Evolutionary conservation across 225 moss, liverwort and hornwort species (phyloP).

Genomic region (Antitrichia curtipendula): DNA sequence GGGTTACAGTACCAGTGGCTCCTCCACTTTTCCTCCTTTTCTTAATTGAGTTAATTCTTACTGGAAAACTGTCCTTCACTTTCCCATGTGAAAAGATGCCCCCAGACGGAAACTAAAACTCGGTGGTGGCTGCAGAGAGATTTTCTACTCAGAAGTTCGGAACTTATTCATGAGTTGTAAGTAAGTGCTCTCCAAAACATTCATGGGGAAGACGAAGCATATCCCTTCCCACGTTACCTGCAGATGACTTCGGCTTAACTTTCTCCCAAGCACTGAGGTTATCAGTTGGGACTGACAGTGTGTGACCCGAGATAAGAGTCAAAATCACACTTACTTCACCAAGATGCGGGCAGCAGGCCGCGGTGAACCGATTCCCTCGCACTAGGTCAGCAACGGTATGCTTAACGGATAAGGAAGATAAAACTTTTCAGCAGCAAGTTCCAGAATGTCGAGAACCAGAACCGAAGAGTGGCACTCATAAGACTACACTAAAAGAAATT

Average conservation of each 20-base stretch:
- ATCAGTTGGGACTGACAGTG: no score
- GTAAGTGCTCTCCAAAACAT: no score
- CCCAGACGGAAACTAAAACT: no score
- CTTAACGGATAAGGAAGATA: background rate
- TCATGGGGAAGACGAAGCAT: background rate
- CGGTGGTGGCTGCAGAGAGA: background rate
- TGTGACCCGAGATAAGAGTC: background rate
- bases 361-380: no score
- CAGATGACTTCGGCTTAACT: background rate
- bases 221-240: background rate
- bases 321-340: background rate
- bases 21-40: background rate
- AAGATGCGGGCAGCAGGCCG: background rate
- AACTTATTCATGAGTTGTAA: background rate
- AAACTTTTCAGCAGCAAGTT: background rate
- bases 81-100: background rate
- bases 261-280: background rate
- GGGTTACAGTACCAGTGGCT: background rate
- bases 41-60: no score
- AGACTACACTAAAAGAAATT: background rate
- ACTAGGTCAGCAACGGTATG: background rate
- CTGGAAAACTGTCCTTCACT: background rate
- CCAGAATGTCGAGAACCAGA: background rate
- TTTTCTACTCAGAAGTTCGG: no score
- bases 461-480: background rate